Percentiles rank a stretch among this genome's conserved stretches.
phyloP scores from a whole-genome alignment of 2,329 filamentous ascomycete species.

The Alternaria triticina region DNA sequence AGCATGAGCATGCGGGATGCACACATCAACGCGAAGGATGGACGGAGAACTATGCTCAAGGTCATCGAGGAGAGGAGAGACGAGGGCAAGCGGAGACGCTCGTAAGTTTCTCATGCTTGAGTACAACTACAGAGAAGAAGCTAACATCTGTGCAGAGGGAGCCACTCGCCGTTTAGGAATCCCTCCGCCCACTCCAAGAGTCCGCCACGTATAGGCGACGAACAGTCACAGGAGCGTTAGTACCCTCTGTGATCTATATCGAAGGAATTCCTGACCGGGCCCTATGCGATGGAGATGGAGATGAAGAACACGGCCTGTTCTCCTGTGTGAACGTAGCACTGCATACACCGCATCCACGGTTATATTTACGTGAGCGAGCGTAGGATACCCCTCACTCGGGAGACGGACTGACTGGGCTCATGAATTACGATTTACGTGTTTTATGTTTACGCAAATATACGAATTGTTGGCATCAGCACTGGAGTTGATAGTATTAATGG shows the following conservation, averaged over 20 bases:
- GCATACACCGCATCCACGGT: neutral
- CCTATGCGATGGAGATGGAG: neutral
- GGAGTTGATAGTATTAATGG: conserved; percentile 1
- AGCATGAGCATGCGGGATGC: conserved; percentile 92
- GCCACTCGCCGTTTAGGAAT: conserved; percentile 43
- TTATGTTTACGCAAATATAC: neutral
- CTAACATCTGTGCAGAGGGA: conserved; percentile 30
- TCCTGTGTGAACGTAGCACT: neutral
- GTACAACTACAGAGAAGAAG: neutral
- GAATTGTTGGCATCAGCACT: neutral
- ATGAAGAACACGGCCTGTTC: neutral
- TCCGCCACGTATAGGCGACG: conserved; percentile 48
- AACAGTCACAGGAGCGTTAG: conserved; percentile 27
- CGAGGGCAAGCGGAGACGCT: conserved; percentile 83
- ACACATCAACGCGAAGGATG: conserved; percentile 78
- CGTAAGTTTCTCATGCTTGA: conserved; percentile 62
- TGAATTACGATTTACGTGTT: conserved; percentile 7
- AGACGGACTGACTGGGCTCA: neutral
- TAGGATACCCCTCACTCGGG: neutral
- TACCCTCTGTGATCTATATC: neutral
- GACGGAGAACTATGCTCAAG: conserved; percentile 87
- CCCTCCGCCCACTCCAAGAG: conserved; percentile 41
- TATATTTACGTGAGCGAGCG: neutral
- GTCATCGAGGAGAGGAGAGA: conserved; percentile 87
- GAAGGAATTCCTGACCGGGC: neutral